These are phyloP conservation scores for Solanum stenotomum DNA, from an alignment of 257 asterid genomes.

Conservation along the genomic window DNA sequence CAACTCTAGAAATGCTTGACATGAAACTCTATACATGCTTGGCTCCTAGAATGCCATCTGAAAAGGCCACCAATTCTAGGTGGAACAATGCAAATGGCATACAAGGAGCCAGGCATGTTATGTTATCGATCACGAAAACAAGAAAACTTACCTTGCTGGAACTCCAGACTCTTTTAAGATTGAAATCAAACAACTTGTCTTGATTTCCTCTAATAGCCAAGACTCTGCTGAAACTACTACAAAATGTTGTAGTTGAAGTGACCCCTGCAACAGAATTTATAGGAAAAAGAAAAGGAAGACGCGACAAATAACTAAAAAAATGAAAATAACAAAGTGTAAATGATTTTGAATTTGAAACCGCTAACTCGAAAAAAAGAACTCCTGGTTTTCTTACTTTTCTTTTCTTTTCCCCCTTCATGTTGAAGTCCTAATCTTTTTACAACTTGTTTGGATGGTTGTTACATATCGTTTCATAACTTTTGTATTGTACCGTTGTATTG, in stretches of 20 bases:
- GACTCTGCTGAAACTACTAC: neutral
- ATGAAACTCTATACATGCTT: conserved; percentile 17
- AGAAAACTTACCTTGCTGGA: neutral
- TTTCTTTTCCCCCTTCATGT: neutral
- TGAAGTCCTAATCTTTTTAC: neutral
- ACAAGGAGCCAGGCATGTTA: conserved; percentile 50
- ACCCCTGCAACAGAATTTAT: conserved; percentile 1
- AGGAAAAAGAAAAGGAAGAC: neutral
- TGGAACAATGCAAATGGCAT: conserved; percentile 35
- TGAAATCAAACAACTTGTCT: neutral
- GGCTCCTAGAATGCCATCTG: conserved; percentile 42
- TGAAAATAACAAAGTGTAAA: neutral
- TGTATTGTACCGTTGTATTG: neutral
- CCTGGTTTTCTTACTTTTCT: neutral
- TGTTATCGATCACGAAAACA: neutral
- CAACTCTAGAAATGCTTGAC: neutral
- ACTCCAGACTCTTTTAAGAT: neutral
- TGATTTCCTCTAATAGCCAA: neutral
- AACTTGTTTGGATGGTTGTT: neutral
- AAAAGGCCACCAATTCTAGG: conserved; percentile 2
- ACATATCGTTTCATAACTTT: neutral
- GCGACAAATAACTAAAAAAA: neutral
- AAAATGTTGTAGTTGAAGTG: neutral
- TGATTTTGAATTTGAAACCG: conserved; percentile 3
- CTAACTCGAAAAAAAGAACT: conserved; percentile 17